These are phyloP conservation scores for Fusarium beomiforme DNA, from an alignment of 2,329 filamentous ascomycete species.

Conservation along the genomic window DNA sequence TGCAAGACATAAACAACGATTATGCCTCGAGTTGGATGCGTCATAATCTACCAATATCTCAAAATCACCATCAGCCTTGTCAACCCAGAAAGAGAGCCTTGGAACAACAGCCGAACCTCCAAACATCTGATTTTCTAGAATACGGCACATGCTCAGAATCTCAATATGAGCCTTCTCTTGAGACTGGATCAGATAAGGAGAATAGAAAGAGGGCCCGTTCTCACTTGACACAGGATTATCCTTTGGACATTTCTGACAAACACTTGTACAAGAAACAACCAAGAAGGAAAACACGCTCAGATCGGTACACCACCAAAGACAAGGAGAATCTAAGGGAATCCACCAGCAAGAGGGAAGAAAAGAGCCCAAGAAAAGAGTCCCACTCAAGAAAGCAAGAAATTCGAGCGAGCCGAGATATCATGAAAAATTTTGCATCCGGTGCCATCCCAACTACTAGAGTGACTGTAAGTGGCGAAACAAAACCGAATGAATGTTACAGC, in stretches of 20 bases:
- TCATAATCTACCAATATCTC: not conserved
- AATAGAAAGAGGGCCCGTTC: slow-evolving; percentile 2
- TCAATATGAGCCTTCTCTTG: not conserved
- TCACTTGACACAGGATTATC: not conserved
- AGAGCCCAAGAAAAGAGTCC: slow-evolving; percentile 2
- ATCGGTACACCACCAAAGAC: slow-evolving; percentile 62
- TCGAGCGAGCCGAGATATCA: slow-evolving; percentile 57
- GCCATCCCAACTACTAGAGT: slow-evolving; percentile 56
- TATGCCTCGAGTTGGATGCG: slow-evolving; percentile 7
- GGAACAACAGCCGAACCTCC: not conserved
- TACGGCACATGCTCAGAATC: not conserved
- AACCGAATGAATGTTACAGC: not conserved
- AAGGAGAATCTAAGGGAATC: not conserved
- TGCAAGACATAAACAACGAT: not conserved
- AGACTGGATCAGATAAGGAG: slow-evolving; percentile 8
- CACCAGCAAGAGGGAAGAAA: slow-evolving; percentile 10
- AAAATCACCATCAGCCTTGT: not conserved
- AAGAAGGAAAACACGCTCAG: slow-evolving; percentile 65
- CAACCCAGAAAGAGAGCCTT: not conserved
- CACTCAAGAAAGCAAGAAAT: slow-evolving; percentile 43
- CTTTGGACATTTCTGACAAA: not conserved
- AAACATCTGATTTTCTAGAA: not conserved
- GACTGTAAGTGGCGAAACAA: slow-evolving; percentile 40
- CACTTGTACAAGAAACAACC: slow-evolving; percentile 58
- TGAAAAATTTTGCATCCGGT: slow-evolving; percentile 65